phyloP scores from a whole-genome alignment of 306 rosid genomes.

The Elaeagnus macrophylla region DNA sequence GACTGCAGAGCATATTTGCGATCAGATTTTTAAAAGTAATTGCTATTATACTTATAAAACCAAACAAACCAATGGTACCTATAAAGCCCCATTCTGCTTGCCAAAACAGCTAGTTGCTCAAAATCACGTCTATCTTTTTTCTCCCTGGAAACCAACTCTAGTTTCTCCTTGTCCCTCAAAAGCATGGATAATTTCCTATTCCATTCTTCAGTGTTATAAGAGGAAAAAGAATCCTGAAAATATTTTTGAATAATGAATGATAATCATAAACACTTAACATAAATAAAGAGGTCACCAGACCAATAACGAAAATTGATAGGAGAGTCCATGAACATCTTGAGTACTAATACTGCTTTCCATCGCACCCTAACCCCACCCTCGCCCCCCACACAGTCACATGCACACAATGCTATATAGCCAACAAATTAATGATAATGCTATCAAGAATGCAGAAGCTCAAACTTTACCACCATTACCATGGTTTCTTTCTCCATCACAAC shows the following conservation, averaged over 20 bases:
- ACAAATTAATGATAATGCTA: too few relatives aligned
- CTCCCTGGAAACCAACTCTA: constrained; percentile 73
- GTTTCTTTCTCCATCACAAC: too few relatives aligned
- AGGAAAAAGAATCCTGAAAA: constrained; percentile 39
- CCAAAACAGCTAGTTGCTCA: constrained; percentile 58
- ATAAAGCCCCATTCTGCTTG: constrained; percentile 71
- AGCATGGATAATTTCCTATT: constrained; percentile 44
- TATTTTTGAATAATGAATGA: constrained; percentile 14
- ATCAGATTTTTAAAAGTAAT: constrained; percentile 18
- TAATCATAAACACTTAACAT: not conserved
- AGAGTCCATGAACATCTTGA: not conserved
- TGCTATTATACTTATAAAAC: constrained; percentile 1
- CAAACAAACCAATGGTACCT: constrained; percentile 38
- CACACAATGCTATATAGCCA: too few relatives aligned
- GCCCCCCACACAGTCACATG: too few relatives aligned
- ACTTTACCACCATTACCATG: too few relatives aligned
- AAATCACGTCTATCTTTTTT: constrained; percentile 76
- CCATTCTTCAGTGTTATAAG: constrained; percentile 46
- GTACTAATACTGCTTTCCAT: not conserved
- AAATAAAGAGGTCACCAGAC: not conserved
- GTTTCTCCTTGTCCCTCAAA: constrained; percentile 53
- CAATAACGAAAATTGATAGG: not conserved
- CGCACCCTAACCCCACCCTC: too few relatives aligned
- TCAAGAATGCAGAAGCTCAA: too few relatives aligned
- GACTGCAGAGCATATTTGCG: constrained; percentile 49